These are phyloP conservation scores for Telopea speciosissima DNA, from an alignment of 177 flowering plant genomes.

Conservation along the genomic window DNA sequence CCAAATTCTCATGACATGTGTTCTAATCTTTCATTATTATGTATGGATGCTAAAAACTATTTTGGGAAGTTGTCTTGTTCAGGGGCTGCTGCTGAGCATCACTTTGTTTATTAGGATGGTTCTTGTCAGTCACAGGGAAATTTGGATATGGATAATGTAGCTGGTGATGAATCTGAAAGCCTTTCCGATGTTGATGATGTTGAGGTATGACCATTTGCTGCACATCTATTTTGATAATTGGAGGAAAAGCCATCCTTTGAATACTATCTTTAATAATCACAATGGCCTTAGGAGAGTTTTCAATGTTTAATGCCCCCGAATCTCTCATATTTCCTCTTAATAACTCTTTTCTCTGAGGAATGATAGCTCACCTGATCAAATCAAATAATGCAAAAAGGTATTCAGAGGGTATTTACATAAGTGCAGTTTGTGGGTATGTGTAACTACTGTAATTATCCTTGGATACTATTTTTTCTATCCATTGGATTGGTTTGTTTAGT, in stretches of 20 bases:
- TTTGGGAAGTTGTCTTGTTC: slow-evolving; percentile 7
- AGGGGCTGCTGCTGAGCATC: slow-evolving; percentile 18
- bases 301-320: not conserved
- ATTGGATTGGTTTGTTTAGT: not conserved
- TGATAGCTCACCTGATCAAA: too few relatives aligned
- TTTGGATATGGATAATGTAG: slow-evolving; percentile 12
- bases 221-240: too few relatives aligned
- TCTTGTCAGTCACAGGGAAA: slow-evolving; percentile 12
- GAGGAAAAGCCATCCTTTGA: too few relatives aligned
- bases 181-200: slow-evolving; percentile 81
- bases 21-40: not conserved
- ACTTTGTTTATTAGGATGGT: slow-evolving; percentile 14
- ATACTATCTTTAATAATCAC: too few relatives aligned
- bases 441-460: not conserved
- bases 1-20: not conserved
- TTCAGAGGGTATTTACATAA: too few relatives aligned
- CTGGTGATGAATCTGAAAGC: slow-evolving; percentile 53
- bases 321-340: too few relatives aligned
- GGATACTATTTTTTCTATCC: not conserved
- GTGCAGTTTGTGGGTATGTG: too few relatives aligned
- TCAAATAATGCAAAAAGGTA: too few relatives aligned
- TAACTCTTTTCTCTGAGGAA: too few relatives aligned
- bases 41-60: not conserved
- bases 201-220: slow-evolving; percentile 43
- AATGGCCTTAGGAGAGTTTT: not conserved